Conservation (phyloP, 352 stramenopile genomes). For the Globisporangium recalcitrans region DNA sequence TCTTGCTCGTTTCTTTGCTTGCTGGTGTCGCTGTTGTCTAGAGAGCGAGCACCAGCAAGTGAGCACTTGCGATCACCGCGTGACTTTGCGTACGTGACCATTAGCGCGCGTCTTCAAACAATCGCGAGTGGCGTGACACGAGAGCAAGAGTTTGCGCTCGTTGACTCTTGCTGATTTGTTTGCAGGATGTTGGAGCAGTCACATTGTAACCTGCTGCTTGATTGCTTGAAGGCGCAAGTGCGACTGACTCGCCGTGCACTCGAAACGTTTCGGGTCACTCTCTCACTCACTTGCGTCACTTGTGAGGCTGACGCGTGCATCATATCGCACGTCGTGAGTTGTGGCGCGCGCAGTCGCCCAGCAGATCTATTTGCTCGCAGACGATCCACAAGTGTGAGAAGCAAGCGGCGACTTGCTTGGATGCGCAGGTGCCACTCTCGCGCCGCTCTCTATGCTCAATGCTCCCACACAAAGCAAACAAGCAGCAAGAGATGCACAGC, state of each 20-base stretch:
- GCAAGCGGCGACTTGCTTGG: not conserved
- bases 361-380: not conserved
- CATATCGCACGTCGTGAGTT: constrained; percentile 7
- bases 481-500: not conserved
- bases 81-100: not conserved
- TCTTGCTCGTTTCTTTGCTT: not conserved
- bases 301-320: not conserved
- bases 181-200: not conserved
- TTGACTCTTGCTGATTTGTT: not conserved
- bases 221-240: not conserved
- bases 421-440: not conserved
- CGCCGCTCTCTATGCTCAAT: not conserved
- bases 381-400: not conserved
- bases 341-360: not conserved
- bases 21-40: not conserved
- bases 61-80: not conserved
- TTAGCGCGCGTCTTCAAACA: not conserved
- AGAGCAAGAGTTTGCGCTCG: not conserved
- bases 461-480: not conserved
- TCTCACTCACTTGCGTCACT: constrained; percentile 4
- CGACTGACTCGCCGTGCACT: not conserved
- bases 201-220: not conserved
- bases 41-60: not conserved
- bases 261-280: not conserved
- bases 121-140: not conserved